Conservation (phyloP, 345 rosid genomes). For the Heritiera fomes region DNA sequence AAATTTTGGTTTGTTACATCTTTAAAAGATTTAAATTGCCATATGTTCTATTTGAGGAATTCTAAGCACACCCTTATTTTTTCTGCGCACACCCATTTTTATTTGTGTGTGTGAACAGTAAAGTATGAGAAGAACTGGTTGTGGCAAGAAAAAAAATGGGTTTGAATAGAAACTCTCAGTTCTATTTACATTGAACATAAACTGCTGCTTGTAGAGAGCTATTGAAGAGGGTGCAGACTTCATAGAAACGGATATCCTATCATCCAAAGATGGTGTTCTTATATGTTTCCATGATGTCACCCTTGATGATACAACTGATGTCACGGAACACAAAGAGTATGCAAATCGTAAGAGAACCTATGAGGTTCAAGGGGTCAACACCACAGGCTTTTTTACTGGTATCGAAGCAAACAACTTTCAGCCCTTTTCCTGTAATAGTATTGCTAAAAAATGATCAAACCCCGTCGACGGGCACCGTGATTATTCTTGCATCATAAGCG, state of each 20-base stretch:
- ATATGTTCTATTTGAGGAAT: too few relatives aligned
- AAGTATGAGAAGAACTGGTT: too few relatives aligned
- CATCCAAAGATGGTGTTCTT: constrained; percentile 83
- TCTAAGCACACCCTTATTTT: too few relatives aligned
- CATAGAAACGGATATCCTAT: constrained; percentile 80
- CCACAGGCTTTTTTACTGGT: constrained; percentile 65
- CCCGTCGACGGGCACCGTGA: constrained; percentile 2
- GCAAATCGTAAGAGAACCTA: constrained; percentile 81
- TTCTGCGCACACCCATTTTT: too few relatives aligned
- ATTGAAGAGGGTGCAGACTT: constrained; percentile 95
- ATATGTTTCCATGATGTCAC: constrained; percentile 81
- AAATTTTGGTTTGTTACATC: not conserved
- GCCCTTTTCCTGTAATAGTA: not conserved
- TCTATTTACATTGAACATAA: constrained; percentile 19
- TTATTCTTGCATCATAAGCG: not conserved
- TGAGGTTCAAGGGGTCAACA: constrained; percentile 69
- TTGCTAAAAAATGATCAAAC: not conserved
- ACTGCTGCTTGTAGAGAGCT: constrained; percentile 63
- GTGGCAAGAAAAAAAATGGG: too few relatives aligned
- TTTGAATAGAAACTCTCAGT: not conserved
- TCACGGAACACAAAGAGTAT: constrained; percentile 74
- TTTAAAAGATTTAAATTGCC: not conserved
- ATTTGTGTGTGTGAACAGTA: too few relatives aligned
- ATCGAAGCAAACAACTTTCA: constrained; percentile 36
- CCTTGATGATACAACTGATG: constrained; percentile 80